Evolutionary conservation across 345 rosid species (phyloP), one percentile per base, ranked within the genome.

Genomic region (Eucalyptus cloeziana): DNA sequence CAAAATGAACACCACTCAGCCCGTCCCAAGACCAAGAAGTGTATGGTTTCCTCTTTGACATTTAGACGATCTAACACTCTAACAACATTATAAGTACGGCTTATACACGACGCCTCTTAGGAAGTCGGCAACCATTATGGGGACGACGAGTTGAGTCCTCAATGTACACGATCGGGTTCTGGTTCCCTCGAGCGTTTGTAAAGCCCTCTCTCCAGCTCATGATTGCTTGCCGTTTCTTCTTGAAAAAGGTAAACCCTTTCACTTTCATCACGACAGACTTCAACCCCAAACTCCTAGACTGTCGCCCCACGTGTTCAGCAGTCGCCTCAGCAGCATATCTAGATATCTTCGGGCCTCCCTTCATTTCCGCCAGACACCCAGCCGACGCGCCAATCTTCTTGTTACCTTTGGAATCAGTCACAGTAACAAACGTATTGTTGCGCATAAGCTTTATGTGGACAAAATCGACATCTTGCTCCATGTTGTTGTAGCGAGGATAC

Each of bases 51-150:
- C 60, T 49, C 87, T 86, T 76, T 37, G 27, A 86, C 52, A 86
- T 49, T 86, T 52, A 49, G 43, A 86, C 2, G 15, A 86, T 86
- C 87, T 49, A 19, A 52, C 58, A n/a, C 22, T 76, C 83, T 40
- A 40, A 76, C 21, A 25, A 33, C 45, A 12, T 30, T 2, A 67
- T 16, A 47, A 76, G 47, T 76, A 40, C 1, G 2, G 81, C 88
- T 86, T 85, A 88, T 22, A 94, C 90, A 3, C 99, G 94, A 90
- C 99, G 97, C 89, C 94, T 94, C 93, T 93, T 95, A 43, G 95
- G 97, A 87, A 95, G 97, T 54, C 98, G 93, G 90, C 98, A 98
- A 86, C 99, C 99, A 89, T 98, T 98, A 91, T 98, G 99, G 14
- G 99, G 93, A 22, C 88, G 93, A 44, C 96, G 94, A 90, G 99